Evolutionary conservation across 1,284 basidiomycete genomes (phyloP).

Genomic region (Cutaneotrichosporon sp.): DNA sequence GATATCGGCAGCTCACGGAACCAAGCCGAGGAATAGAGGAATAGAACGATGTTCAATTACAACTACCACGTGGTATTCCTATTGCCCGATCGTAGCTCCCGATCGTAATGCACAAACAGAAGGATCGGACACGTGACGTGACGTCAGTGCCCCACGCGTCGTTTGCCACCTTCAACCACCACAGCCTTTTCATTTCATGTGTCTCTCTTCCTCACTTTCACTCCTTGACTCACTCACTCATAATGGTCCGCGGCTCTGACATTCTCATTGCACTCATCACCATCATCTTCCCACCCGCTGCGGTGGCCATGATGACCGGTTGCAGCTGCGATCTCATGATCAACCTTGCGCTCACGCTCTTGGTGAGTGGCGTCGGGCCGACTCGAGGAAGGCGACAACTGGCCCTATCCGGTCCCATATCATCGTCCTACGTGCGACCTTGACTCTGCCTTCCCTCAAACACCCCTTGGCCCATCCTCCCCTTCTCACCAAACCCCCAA

Average conservation of each 20-base stretch:
- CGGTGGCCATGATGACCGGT: conserved; percentile 70
- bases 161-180: background rate
- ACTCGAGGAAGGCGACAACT: too few relatives aligned
- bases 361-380: conserved; percentile 20
- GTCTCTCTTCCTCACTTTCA: background rate
- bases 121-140: background rate
- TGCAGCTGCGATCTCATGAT: conserved; percentile 77
- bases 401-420: too few relatives aligned
- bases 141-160: background rate
- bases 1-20: too few relatives aligned
- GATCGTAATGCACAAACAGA: background rate
- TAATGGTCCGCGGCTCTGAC: conserved; percentile 49
- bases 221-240: conserved; percentile 21
- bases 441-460: background rate
- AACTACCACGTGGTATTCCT: too few relatives aligned
- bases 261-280: conserved; percentile 53
- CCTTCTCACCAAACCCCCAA: background rate
- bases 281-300: conserved; percentile 61
- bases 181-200: background rate
- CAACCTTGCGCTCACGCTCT: conserved; percentile 59
- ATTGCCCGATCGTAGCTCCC: background rate
- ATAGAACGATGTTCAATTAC: too few relatives aligned
- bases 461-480: background rate
- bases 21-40: too few relatives aligned
- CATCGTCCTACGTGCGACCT: too few relatives aligned